These are phyloP conservation scores for Metschnikowia noctiluminum DNA, from an alignment of 805 yeast genomes.

Conservation along the genomic window DNA sequence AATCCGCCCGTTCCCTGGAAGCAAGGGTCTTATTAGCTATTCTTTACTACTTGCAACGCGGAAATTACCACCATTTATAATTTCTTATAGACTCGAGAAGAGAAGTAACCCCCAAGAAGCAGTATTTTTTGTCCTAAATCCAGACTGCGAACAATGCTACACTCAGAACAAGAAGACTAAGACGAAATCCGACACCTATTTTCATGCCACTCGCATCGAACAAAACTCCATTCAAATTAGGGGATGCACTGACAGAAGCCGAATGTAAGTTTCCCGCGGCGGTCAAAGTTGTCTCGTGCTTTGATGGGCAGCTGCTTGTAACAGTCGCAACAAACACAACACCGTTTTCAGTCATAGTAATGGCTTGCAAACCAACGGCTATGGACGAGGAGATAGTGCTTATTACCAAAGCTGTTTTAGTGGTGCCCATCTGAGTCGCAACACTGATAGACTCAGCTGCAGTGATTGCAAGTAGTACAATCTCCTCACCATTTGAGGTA, in stretches of 20 bases:
- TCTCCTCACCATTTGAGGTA: background rate
- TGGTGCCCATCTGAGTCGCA: background rate
- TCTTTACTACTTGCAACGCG: too few species aligned
- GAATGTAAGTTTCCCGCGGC: background rate
- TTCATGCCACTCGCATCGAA: background rate
- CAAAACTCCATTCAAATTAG: background rate
- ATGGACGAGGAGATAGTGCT: background rate
- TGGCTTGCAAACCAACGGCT: background rate
- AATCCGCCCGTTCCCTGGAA: too few species aligned
- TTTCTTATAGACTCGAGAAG: too few species aligned
- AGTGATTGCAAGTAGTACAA: background rate
- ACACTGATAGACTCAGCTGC: background rate
- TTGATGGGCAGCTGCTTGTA: background rate
- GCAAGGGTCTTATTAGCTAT: too few species aligned
- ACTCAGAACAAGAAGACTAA: background rate
- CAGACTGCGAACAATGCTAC: background rate
- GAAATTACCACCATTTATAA: too few species aligned
- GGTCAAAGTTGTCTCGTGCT: background rate
- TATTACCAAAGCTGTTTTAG: background rate
- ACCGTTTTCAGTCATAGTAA: background rate
- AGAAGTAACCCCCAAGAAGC: too few species aligned
- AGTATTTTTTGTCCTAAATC: background rate
- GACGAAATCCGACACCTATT: background rate
- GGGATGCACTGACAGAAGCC: background rate
- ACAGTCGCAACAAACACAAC: background rate